Evolutionary conservation across 2,329 filamentous ascomycete genomes (phyloP).

Genomic region (Acephala macrosclerotiorum): DNA sequence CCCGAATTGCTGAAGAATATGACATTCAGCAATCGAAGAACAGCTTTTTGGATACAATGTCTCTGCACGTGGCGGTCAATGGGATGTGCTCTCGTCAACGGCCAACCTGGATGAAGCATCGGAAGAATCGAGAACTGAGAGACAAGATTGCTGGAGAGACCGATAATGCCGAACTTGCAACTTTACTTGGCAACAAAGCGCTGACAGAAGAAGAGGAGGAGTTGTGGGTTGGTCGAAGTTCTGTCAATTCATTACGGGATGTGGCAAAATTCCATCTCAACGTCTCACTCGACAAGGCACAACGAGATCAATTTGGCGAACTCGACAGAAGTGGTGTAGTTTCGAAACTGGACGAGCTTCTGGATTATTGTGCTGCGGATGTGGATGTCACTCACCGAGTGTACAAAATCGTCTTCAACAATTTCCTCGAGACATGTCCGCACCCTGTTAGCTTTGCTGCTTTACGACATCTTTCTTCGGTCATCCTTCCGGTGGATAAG

Average conservation of each 20-base stretch:
- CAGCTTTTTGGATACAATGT: constrained; percentile 96
- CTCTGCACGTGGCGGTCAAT: constrained; percentile 94
- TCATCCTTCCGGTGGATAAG: constrained; percentile 88
- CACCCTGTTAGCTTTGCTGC: constrained; percentile 98
- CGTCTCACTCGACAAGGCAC: constrained; percentile 88
- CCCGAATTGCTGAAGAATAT: constrained; percentile 89
- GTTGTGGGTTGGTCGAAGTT: constrained; percentile 93
- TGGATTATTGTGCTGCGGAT: constrained; percentile 95
- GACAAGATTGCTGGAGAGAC: constrained; percentile 80
- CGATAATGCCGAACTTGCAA: constrained; percentile 73
- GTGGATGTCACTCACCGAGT: constrained; percentile 92
- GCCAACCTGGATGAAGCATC: constrained; percentile 96
- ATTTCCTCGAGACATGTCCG: constrained; percentile 88
- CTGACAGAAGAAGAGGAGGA: constrained; percentile 88
- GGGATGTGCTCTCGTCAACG: constrained; percentile 98
- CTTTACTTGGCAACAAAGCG: constrained; percentile 71
- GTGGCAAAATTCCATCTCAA: constrained; percentile 97
- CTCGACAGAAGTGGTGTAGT: constrained; percentile 76
- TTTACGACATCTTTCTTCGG: constrained; percentile 88
- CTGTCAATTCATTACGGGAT: constrained; percentile 92
- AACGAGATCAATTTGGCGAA: constrained; percentile 85
- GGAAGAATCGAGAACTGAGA: constrained; percentile 84
- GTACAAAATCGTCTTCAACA: constrained; percentile 92
- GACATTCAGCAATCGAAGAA: constrained; percentile 82
- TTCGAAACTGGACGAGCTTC: constrained; percentile 77